A percentile compares a stretch with the other conserved stretches of the same genome.
Evolutionary conservation across 768 basidiomycete species (phyloP).

Genomic region (Boletus bicolor): DNA sequence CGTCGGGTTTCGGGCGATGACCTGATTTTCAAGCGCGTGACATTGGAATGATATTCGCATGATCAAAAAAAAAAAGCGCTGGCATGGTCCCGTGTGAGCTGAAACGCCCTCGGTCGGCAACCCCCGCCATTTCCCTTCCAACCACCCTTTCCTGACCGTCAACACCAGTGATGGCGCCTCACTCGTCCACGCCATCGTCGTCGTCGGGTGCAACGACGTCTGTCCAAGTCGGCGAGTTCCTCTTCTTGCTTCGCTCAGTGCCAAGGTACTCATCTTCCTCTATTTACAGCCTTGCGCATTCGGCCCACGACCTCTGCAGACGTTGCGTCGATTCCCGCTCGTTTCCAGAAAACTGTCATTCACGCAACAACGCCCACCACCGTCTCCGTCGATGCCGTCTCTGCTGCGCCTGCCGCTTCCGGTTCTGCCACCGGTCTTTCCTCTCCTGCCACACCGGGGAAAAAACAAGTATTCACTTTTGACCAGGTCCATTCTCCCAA

Average conservation of each 20-base stretch:
- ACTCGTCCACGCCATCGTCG: slow-evolving; percentile 63
- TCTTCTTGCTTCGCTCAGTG: not conserved
- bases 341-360: slow-evolving; percentile 90
- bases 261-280: slow-evolving; percentile 3
- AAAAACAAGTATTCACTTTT: slow-evolving; percentile 87
- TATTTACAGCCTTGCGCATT: slow-evolving; percentile 75
- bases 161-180: slow-evolving; percentile 62
- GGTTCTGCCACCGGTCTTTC: slow-evolving; percentile 49
- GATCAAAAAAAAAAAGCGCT: not conserved
- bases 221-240: slow-evolving; percentile 88
- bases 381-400: slow-evolving; percentile 78
- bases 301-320: slow-evolving; percentile 86
- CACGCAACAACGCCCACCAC: slow-evolving; percentile 69
- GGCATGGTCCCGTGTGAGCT: slow-evolving; percentile 21
- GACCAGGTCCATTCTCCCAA: slow-evolving; percentile 92
- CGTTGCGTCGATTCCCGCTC: slow-evolving; percentile 80
- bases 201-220: slow-evolving; percentile 68
- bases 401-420: slow-evolving; percentile 47
- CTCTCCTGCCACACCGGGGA: slow-evolving; percentile 49
- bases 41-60: not conserved
- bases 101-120: slow-evolving; percentile 27
- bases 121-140: slow-evolving; percentile 28
- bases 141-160: slow-evolving; percentile 11
- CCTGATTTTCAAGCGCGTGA: slow-evolving; percentile 3
- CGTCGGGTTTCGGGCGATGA: not conserved